These are phyloP conservation scores for Quercus berberidifolia DNA, from an alignment of 306 rosid genomes.

Conservation along the genomic window DNA sequence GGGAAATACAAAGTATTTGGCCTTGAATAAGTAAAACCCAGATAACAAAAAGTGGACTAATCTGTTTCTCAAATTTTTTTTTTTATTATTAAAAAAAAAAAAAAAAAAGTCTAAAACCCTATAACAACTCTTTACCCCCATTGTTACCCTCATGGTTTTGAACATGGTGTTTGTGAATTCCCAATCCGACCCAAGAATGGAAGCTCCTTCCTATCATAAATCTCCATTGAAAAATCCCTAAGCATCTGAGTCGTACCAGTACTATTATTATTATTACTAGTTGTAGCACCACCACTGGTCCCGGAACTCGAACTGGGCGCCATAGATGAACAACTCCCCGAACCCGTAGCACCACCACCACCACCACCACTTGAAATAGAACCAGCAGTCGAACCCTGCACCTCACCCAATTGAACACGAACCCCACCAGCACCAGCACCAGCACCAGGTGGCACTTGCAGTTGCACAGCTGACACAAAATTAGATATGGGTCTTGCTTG, in stretches of 20 bases:
- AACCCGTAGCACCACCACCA: slow-evolving; percentile 17
- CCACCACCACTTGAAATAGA: slow-evolving; percentile 20
- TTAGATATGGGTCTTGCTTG: slow-evolving; percentile 63
- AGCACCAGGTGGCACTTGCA: background rate
- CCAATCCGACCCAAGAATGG: slow-evolving; percentile 54
- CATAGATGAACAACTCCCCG: slow-evolving; percentile 32
- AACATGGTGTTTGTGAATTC: slow-evolving; percentile 37
- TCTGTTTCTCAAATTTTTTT: background rate
- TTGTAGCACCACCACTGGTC: slow-evolving; percentile 10
- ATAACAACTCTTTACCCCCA: background rate
- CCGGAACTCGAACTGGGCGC: slow-evolving; percentile 38
- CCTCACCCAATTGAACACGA: slow-evolving; percentile 24
- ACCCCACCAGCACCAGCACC: no score
- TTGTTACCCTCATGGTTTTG: slow-evolving; percentile 31
- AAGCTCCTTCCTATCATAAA: slow-evolving; percentile 72
- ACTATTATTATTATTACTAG: background rate
- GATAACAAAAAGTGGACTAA: background rate
- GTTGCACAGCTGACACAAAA: slow-evolving; percentile 50
- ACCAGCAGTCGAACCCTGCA: slow-evolving; percentile 17
- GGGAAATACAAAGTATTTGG: background rate
- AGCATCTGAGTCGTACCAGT: slow-evolving; percentile 42
- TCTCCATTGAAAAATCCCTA: slow-evolving; percentile 67
- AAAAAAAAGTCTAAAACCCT: background rate
- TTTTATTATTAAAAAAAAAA: background rate
- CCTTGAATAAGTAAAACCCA: slow-evolving; percentile 4